These are phyloP conservation scores for Aspergillus sp. DNA, from an alignment of 2,329 filamentous ascomycete species.

Conservation along the genomic window DNA sequence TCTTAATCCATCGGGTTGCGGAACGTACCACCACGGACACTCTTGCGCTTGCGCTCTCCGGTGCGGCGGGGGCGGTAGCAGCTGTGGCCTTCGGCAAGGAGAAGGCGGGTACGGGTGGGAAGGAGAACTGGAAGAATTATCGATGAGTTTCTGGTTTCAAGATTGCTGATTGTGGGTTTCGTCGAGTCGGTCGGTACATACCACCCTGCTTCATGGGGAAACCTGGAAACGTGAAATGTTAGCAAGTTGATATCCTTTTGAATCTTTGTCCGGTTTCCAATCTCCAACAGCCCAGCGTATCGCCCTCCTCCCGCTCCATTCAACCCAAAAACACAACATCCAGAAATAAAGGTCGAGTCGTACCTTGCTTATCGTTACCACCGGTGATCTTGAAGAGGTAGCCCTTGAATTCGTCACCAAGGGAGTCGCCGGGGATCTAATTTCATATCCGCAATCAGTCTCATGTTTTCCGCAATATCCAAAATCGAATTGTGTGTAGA, in stretches of 20 bases:
- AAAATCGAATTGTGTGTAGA: slow-evolving; percentile 3
- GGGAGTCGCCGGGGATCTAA: slow-evolving; percentile 84
- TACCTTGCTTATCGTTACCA: slow-evolving; percentile 99
- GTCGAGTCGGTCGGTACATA: slow-evolving; percentile 38
- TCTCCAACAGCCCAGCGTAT: background rate
- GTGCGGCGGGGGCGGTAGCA: slow-evolving; percentile 98
- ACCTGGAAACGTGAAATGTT: slow-evolving; percentile 45
- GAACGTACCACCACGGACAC: slow-evolving; percentile 70
- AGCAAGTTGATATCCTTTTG: slow-evolving; percentile 18
- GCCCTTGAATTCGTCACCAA: slow-evolving; percentile 99
- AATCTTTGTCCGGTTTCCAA: background rate
- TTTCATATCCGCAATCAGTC: slow-evolving; percentile 32
- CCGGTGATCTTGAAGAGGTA: slow-evolving; percentile 99
- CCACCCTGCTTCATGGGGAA: slow-evolving; percentile 99
- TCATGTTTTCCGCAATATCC: slow-evolving; percentile 19
- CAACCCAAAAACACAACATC: background rate
- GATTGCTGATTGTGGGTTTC: slow-evolving; percentile 21
- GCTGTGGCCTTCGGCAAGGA: slow-evolving; percentile 91
- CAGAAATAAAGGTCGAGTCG: slow-evolving; percentile 15
- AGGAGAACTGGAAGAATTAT: slow-evolving; percentile 63
- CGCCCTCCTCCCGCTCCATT: background rate
- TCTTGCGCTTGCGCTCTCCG: slow-evolving; percentile 99
- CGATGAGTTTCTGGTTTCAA: slow-evolving; percentile 28
- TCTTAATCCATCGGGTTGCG: background rate
- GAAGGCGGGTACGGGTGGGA: slow-evolving; percentile 95